Conservation (phyloP, 257 asterid species). For the Sherardia arvensis region DNA sequence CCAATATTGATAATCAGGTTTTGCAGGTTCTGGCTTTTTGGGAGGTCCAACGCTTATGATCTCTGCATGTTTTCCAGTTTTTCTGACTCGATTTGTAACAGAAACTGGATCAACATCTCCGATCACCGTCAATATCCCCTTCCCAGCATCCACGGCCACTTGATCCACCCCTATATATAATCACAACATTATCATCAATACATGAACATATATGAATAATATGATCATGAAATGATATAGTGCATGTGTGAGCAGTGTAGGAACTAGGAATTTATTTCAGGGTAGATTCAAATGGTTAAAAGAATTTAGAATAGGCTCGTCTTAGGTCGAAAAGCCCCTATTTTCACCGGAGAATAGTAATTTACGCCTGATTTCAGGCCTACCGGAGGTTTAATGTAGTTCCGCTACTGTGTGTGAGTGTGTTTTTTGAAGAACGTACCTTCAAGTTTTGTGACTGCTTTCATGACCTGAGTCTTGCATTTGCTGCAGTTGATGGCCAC, state of each 20-base stretch:
- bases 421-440: background rate
- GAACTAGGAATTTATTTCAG: too few relatives aligned
- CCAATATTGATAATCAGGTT: background rate
- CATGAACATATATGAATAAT: too few relatives aligned
- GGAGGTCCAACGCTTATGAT: slow-evolving; percentile 15
- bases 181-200: background rate
- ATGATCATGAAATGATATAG: too few relatives aligned
- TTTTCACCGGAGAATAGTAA: too few relatives aligned
- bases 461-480: slow-evolving; percentile 7
- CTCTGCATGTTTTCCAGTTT: slow-evolving; percentile 2
- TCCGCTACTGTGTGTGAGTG: background rate
- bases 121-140: slow-evolving; percentile 17
- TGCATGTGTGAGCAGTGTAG: too few relatives aligned
- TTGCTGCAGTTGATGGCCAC: slow-evolving; percentile 9
- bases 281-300: too few relatives aligned
- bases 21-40: slow-evolving; percentile 5
- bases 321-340: too few relatives aligned
- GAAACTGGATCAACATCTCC: slow-evolving; percentile 15
- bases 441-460: slow-evolving; percentile 13
- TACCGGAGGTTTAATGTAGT: too few relatives aligned
- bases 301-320: too few relatives aligned
- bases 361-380: too few relatives aligned
- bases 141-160: background rate
- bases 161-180: slow-evolving; percentile 6
- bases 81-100: slow-evolving; percentile 2